Evolutionary conservation across 805 yeast species (phyloP).

Genomic region (Ogataea ramenticola): DNA sequence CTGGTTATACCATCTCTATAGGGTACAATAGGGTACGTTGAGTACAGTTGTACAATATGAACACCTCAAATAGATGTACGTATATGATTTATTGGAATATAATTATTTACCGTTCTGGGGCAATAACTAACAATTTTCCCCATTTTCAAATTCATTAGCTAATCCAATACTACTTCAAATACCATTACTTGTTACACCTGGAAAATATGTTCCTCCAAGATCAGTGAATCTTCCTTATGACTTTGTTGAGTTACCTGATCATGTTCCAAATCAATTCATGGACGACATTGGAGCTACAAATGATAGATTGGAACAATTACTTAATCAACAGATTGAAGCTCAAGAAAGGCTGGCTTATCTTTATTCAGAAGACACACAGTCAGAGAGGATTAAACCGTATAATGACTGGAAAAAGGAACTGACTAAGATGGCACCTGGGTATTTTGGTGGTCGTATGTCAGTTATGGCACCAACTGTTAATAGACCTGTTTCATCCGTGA

Average conservation of each 20-base stretch:
- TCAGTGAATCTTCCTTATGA: slow-evolving; percentile 21
- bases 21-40: too few relatives aligned
- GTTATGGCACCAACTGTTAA: slow-evolving; percentile 19
- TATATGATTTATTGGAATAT: neutral
- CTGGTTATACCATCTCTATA: too few relatives aligned
- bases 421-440: slow-evolving; percentile 19
- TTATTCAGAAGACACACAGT: neutral
- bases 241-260: slow-evolving; percentile 8
- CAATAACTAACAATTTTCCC: too few relatives aligned
- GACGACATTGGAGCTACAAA: neutral
- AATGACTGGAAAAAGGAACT: slow-evolving; percentile 14
- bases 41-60: neutral
- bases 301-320: neutral
- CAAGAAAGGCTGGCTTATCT: neutral
- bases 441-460: slow-evolving; percentile 16
- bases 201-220: slow-evolving; percentile 14
- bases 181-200: slow-evolving; percentile 21
- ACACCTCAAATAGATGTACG: neutral
- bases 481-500: neutral
- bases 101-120: neutral
- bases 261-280: slow-evolving; percentile 1
- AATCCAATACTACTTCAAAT: slow-evolving; percentile 19
- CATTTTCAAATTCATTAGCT: slow-evolving; percentile 1
- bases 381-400: slow-evolving; percentile 4
- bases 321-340: neutral